Conservation (phyloP, 768 basidiomycete species). For the Macrocybe gigantea region DNA sequence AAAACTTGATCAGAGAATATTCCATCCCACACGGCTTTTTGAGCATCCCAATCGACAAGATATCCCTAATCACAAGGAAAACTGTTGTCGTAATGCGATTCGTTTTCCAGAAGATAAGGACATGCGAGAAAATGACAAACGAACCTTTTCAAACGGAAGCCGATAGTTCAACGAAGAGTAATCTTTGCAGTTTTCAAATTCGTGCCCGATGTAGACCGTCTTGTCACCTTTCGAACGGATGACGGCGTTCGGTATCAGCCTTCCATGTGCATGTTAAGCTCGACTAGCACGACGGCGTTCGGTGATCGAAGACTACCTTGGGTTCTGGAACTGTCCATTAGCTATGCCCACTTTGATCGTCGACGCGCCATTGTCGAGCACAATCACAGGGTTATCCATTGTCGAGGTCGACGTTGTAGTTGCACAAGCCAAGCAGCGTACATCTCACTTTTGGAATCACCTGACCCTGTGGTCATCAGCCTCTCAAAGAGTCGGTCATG, state of each 20-base stretch:
- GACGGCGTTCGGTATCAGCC: constrained; percentile 76
- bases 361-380: constrained; percentile 86
- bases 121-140: constrained; percentile 8
- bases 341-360: constrained; percentile 72
- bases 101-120: constrained; percentile 1
- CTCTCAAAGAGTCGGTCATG: no score
- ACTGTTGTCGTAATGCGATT: constrained; percentile 4
- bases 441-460: no score
- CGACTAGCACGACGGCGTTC: no score
- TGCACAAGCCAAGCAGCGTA: no score
- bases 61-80: constrained; percentile 59
- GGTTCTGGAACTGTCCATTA: constrained; percentile 18
- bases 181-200: constrained; percentile 71
- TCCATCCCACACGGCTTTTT: constrained; percentile 93
- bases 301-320: constrained; percentile 16
- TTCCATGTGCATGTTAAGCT: constrained; percentile 16
- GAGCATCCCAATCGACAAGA: constrained; percentile 91
- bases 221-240: constrained; percentile 83
- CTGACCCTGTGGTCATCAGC: no score
- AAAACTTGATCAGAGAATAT: constrained; percentile 71
- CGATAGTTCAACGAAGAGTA: constrained; percentile 79
- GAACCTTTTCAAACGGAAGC: constrained; percentile 83
- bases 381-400: constrained; percentile 33
- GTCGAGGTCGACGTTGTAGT: not conserved
- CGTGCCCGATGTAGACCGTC: constrained; percentile 79